These are phyloP conservation scores for Rhodomyrtus psidioides DNA, from an alignment of 441 rosid species.

Conservation along the genomic window DNA sequence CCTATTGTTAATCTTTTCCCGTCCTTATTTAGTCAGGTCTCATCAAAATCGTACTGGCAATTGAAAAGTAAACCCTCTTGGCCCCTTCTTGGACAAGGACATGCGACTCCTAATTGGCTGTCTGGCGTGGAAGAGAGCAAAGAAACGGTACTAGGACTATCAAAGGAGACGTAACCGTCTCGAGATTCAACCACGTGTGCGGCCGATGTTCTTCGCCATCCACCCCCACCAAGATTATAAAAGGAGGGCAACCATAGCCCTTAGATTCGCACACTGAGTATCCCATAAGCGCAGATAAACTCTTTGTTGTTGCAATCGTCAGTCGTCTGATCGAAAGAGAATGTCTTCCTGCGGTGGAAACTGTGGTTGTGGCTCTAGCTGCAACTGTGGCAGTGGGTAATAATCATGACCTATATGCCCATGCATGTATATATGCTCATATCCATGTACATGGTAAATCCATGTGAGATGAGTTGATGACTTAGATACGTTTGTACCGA, in stretches of 20 bases:
- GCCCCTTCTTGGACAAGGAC: not conserved
- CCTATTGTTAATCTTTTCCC: not conserved
- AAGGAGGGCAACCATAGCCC: not conserved
- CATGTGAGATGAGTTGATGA: not conserved
- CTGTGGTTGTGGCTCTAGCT: not conserved
- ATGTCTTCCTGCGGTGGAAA: not conserved
- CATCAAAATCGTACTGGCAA: not conserved
- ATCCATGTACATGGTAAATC: not conserved
- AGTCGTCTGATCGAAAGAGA: not conserved
- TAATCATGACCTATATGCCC: not conserved
- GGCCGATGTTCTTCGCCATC: not conserved
- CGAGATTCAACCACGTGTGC: not conserved
- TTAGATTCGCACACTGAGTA: not conserved
- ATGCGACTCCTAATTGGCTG: not conserved
- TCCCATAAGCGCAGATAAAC: not conserved
- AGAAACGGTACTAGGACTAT: not conserved
- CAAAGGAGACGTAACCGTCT: not conserved
- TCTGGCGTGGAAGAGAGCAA: not conserved
- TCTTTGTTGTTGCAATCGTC: not conserved
- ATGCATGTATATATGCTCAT: not conserved
- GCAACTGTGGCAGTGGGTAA: not conserved
- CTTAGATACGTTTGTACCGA: not conserved
- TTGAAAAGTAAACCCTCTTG: not conserved
- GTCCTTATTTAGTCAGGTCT: not conserved
- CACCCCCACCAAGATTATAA: not conserved